Evolutionary conservation across 2,329 filamentous ascomycete genomes (phyloP).

Genomic region (Paraconiothyrium sp.): DNA sequence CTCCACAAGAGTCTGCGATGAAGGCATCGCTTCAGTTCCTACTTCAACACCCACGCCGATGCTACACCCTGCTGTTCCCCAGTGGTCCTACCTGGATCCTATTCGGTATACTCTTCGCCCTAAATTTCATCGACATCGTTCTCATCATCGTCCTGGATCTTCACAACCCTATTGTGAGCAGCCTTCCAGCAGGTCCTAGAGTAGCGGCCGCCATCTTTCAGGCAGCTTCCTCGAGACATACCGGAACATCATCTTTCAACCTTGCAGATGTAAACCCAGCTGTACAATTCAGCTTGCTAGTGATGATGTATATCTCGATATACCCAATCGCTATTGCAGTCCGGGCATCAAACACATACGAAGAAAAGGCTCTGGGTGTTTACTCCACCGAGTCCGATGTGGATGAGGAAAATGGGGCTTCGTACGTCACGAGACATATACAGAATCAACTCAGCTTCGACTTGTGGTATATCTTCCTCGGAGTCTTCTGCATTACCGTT

Average conservation of each 20-base stretch:
- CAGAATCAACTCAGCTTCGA: slow-evolving; percentile 56
- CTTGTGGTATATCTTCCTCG: slow-evolving; percentile 55
- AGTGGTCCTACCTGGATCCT: slow-evolving; percentile 66
- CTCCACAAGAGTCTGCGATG: slow-evolving; percentile 48
- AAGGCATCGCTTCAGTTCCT: slow-evolving; percentile 63
- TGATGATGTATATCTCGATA: slow-evolving; percentile 72
- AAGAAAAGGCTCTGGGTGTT: slow-evolving; percentile 67
- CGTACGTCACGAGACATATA: slow-evolving; percentile 47
- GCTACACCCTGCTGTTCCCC: slow-evolving; percentile 70
- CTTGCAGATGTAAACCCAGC: slow-evolving; percentile 59
- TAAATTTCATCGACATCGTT: slow-evolving; percentile 61
- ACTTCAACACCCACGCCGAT: slow-evolving; percentile 68
- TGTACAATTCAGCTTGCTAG: slow-evolving; percentile 65
- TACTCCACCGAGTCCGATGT: slow-evolving; percentile 52
- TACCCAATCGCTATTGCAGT: slow-evolving; percentile 70
- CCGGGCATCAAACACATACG: slow-evolving; percentile 65
- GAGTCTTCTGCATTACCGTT: slow-evolving; percentile 51
- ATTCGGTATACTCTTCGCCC: slow-evolving; percentile 57
- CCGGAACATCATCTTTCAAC: slow-evolving; percentile 59
- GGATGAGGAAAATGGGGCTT: slow-evolving; percentile 22
- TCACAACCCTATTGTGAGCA: slow-evolving; percentile 59
- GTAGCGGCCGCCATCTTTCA: slow-evolving; percentile 67
- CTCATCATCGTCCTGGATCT: slow-evolving; percentile 48
- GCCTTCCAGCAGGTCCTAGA: slow-evolving; percentile 56
- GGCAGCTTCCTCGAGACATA: slow-evolving; percentile 60